Evolutionary conservation across 495 filamentous ascomycete genomes (phyloP).

Genomic region (Trichoderma reesei): DNA sequence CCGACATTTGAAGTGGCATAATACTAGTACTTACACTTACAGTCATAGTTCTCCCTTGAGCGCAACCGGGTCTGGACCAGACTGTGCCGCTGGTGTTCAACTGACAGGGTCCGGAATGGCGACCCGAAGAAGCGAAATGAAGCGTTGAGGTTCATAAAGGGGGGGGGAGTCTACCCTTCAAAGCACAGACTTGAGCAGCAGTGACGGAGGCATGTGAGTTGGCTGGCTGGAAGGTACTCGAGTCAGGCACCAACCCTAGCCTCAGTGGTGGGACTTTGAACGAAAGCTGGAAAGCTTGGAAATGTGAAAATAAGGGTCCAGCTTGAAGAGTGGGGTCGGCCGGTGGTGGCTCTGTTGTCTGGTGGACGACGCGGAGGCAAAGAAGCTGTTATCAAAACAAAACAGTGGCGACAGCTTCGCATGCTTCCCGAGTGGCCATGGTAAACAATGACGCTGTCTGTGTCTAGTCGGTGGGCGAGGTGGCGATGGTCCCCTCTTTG

Average conservation of each 20-base stretch:
- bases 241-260: no score
- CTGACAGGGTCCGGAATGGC: not conserved
- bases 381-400: not conserved
- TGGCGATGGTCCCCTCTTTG: not conserved
- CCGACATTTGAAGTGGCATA: not conserved
- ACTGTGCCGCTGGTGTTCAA: not conserved
- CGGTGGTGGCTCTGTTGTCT: no score
- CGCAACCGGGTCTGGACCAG: not conserved
- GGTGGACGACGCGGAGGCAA: no score
- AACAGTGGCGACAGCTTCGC: not conserved
- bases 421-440: not conserved
- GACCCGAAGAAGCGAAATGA: constrained; percentile 5
- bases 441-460: not conserved
- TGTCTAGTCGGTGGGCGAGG: not conserved
- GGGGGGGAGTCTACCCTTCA: no score
- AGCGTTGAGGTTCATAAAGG: not conserved
- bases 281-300: no score
- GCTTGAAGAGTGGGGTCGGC: no score
- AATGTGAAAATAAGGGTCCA: no score
- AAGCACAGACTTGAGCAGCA: no score
- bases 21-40: not conserved
- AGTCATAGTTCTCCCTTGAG: not conserved
- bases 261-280: no score
- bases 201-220: no score
- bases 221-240: no score